Base-by-base conservation (phyloP, 306 rosid species). In the Castanea mollissima region DNA sequence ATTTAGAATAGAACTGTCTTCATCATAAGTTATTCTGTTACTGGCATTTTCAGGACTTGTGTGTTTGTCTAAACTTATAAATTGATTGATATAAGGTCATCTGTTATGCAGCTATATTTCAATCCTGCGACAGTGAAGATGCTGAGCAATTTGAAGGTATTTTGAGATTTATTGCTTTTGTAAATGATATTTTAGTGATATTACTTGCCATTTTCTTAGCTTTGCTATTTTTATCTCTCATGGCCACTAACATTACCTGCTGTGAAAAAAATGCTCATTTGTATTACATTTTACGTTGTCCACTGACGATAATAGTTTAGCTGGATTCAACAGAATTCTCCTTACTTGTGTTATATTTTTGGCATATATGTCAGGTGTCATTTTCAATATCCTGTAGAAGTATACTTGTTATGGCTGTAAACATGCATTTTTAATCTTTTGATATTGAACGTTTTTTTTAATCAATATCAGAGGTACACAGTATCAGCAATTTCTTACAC, bases 101-200 rank as follows among this genome's bases (percentile, higher is more conserved):
- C 46, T 85, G 52, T 84, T 73, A 10, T 90, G 92, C 98, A 96
- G 99, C 92, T 96, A 63, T 96, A 93, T 86, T 96, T 96, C 80
- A 96, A 90, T 85, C 99, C 99, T 76, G 96, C 99, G 56, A 96
- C 99, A 15, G 99, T 96, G 88, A 96, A 96, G 94, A 96, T 96
- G 99, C 88, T 96, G 82, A 96, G 99, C 88, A 96, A 96, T 88
- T 81, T 93, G 87, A 96, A 96, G 99, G 99, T 96, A 89, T 73
- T 76, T 83, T 76, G 58, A 78, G 25, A 69, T 71, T 63, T 74
- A 12, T 76, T 44, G n/a, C 64, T 23, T 73, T 80, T 57, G 68
- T 41, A 80, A 76, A 38, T 49, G 55, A 41, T 6, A 73, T 83
- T 55, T 59, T 27, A 46, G 49, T 64, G 75, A 62, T 56, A 29